Evolutionary conservation across 1,139 yeast genomes (phyloP).

Genomic region (Arxiozyma heterogenica): DNA sequence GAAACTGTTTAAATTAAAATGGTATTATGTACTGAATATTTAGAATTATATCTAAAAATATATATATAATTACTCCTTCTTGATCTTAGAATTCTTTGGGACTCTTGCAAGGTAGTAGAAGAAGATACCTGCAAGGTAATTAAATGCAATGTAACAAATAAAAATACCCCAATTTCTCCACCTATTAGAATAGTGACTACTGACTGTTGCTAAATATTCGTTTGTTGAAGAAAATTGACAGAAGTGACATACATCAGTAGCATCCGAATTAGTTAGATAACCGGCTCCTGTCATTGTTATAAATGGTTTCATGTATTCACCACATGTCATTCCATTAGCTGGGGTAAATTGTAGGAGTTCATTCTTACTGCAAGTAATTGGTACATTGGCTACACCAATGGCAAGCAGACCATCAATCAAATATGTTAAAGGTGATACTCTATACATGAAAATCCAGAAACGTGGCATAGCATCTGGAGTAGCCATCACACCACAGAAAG

Average conservation of each 20-base stretch:
- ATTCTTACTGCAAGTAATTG: conserved; percentile 38
- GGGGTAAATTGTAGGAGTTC: conserved; percentile 45
- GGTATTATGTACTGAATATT: not conserved
- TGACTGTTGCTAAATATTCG: conserved; percentile 39
- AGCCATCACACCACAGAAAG: conserved; percentile 78
- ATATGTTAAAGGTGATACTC: conserved; percentile 59
- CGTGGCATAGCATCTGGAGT: conserved; percentile 48
- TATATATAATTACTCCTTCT: conserved; percentile 2
- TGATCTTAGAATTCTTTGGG: conserved; percentile 35
- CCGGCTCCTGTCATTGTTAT: conserved; percentile 45
- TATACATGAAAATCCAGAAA: conserved; percentile 55
- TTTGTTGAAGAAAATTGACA: conserved; percentile 46
- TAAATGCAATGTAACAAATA: conserved; percentile 36
- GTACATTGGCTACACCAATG: conserved; percentile 44
- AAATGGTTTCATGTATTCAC: conserved; percentile 41
- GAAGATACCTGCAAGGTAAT: conserved; percentile 42
- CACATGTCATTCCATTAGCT: conserved; percentile 44
- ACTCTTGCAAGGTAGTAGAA: conserved; percentile 75
- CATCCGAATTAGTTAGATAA: conserved; percentile 37
- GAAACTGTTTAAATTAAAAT: not conserved
- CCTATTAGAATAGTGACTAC: conserved; percentile 39
- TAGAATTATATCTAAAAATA: not conserved
- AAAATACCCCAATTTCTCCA: conserved; percentile 69
- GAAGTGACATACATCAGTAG: conserved; percentile 42
- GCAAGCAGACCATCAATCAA: conserved; percentile 44